These are phyloP conservation scores for Xylaria sp. DNA, from an alignment of 495 filamentous ascomycete species.

Conservation along the genomic window DNA sequence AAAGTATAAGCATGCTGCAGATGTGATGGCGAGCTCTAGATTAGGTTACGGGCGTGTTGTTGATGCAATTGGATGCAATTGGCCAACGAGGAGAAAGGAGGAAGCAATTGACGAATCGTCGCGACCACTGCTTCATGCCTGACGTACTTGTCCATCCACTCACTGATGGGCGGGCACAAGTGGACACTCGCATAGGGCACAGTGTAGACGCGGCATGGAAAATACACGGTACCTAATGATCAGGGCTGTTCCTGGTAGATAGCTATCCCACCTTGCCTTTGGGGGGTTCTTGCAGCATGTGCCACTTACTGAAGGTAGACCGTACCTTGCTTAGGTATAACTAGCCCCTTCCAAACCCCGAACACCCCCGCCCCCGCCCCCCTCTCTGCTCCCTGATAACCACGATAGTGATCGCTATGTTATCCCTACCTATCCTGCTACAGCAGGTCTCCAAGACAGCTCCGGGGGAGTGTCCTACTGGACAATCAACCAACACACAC, in stretches of 20 bases:
- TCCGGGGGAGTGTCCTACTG: not conserved
- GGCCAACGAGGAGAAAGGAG: not conserved
- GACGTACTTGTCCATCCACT: not conserved
- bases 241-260: not conserved
- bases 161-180: too few species aligned
- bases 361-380: slow-evolving; percentile 10
- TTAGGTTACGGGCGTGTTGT: not conserved
- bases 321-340: too few species aligned
- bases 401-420: slow-evolving; percentile 3
- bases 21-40: slow-evolving; percentile 14
- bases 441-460: not conserved
- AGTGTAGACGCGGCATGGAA: not conserved
- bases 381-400: not conserved
- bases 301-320: too few species aligned
- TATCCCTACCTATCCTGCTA: not conserved
- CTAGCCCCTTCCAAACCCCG: slow-evolving; percentile 6
- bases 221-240: not conserved
- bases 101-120: slow-evolving; percentile 22
- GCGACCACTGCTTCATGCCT: not conserved
- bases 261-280: not conserved
- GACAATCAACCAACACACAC: not conserved
- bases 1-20: slow-evolving; percentile 19
- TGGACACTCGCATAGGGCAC: not conserved
- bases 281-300: not conserved
- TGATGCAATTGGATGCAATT: not conserved